Conservation (phyloP, 345 rosid species). For the Eucalyptus polyanthemos region DNA sequence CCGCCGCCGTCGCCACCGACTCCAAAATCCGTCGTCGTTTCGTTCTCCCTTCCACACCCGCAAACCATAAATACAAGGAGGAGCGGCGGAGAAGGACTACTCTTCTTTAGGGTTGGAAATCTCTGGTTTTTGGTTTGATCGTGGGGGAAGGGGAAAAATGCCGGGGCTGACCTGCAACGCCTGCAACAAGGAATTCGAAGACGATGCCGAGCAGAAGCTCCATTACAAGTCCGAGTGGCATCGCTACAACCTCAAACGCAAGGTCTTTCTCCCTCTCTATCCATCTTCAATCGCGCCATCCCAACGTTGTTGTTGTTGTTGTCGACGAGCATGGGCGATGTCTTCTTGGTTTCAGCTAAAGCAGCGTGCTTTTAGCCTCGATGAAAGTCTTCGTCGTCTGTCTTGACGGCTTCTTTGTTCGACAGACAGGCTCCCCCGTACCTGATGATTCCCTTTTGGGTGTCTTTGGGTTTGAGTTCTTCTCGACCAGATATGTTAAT, state of each 20-base stretch:
- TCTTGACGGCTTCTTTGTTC: neutral
- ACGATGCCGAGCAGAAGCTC: constrained; percentile 65
- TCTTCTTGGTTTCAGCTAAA: neutral
- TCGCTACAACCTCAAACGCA: constrained; percentile 96
- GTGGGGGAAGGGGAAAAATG: constrained; percentile 15
- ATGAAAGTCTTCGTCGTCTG: neutral
- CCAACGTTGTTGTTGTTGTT: neutral
- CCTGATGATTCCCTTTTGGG: neutral
- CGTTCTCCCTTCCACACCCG: neutral
- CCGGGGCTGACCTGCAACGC: constrained; percentile 84
- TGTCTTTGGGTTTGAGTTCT: neutral
- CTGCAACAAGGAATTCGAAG: constrained; percentile 71
- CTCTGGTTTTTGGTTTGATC: neutral
- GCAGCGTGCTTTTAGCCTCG: neutral
- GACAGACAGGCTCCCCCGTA: neutral
- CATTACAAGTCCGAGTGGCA: constrained; percentile 99
- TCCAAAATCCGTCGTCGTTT: neutral
- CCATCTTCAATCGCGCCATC: neutral
- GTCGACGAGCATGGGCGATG: neutral
- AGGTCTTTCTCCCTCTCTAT: constrained; percentile 28
- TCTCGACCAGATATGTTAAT: neutral
- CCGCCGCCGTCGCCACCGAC: neutral
- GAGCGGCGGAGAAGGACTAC: neutral
- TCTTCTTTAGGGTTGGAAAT: neutral
- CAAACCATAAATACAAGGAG: neutral